Evolutionary conservation across 2,329 filamentous ascomycete species (phyloP).

Genomic region (Ophiostoma sp.): DNA sequence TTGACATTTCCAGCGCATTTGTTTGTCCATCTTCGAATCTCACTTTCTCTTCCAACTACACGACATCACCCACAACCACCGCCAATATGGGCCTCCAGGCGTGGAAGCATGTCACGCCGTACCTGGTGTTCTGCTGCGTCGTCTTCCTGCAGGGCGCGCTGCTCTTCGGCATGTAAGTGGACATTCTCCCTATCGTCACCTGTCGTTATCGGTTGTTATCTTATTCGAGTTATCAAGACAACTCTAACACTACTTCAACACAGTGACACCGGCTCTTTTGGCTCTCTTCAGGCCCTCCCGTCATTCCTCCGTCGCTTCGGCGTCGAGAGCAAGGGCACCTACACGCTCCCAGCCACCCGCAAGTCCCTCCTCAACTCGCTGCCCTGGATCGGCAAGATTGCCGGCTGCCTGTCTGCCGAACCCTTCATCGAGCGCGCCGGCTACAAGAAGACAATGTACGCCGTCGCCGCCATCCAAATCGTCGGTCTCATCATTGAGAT

Average conservation of each 20-base stretch:
- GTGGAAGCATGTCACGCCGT: conserved; percentile 28
- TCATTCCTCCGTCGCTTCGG: conserved; percentile 28
- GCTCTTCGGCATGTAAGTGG: conserved; percentile 30
- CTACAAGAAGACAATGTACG: conserved; percentile 30
- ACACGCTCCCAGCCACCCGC: conserved; percentile 19
- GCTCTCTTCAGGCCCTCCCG: conserved; percentile 28
- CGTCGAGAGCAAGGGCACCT: conserved; percentile 19
- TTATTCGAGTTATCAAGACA: neutral
- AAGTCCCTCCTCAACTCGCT: conserved; percentile 29
- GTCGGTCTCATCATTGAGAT: conserved; percentile 28
- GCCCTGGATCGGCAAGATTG: conserved; percentile 30
- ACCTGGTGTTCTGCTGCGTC: conserved; percentile 28
- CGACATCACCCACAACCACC: neutral
- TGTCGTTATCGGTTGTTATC: neutral
- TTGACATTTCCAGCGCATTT: neutral
- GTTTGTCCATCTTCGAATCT: neutral
- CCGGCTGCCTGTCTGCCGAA: conserved; percentile 26
- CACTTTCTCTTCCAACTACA: neutral
- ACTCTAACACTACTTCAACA: neutral
- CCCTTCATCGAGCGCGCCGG: conserved; percentile 28
- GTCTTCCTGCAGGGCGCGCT: conserved; percentile 29
- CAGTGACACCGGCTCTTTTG: conserved; percentile 29
- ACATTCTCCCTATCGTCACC: neutral
- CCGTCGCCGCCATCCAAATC: conserved; percentile 25
- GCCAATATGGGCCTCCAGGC: conserved; percentile 17